Percentiles rank a stretch among this genome's conserved stretches.
Evolutionary conservation across 495 filamentous ascomycete species (phyloP).

Genomic region (Patellaria atrata): DNA sequence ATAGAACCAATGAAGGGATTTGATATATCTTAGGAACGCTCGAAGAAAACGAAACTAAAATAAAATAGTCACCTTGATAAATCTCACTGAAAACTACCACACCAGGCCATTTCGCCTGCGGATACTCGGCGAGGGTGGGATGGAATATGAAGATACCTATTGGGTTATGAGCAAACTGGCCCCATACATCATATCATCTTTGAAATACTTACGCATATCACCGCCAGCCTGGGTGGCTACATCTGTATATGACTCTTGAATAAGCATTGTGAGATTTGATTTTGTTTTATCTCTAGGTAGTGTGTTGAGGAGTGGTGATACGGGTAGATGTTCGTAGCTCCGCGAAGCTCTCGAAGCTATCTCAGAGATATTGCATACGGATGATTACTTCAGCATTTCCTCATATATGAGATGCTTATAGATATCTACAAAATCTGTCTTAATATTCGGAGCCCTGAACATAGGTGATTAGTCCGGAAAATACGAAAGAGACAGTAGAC

Average conservation of each 20-base stretch:
- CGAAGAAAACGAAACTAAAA: constrained; percentile 1
- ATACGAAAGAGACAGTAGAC: too few relatives aligned
- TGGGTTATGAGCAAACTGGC: constrained; percentile 2
- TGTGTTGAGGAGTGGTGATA: too few relatives aligned
- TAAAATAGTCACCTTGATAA: constrained; percentile 63
- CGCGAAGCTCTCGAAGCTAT: too few relatives aligned
- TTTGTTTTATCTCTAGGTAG: too few relatives aligned
- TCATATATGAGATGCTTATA: too few relatives aligned
- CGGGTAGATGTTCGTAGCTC: too few relatives aligned
- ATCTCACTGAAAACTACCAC: constrained; percentile 91
- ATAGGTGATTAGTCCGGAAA: too few relatives aligned
- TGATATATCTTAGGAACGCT: constrained; percentile 3
- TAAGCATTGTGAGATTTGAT: constrained; percentile 53
- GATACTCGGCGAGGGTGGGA: constrained; percentile 68
- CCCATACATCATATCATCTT: not conserved
- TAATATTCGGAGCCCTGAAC: too few relatives aligned
- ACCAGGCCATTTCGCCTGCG: constrained; percentile 79
- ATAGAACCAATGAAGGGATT: constrained; percentile 1
- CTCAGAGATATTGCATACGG: too few relatives aligned
- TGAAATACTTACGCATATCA: constrained; percentile 41
- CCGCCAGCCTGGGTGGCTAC: constrained; percentile 52
- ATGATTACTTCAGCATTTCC: too few relatives aligned
- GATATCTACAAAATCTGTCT: too few relatives aligned
- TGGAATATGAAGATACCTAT: constrained; percentile 81
- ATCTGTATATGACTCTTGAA: constrained; percentile 51